Evolutionary conservation across 345 rosid species (phyloP).

Genomic region (Eucalyptus leucophloia): DNA sequence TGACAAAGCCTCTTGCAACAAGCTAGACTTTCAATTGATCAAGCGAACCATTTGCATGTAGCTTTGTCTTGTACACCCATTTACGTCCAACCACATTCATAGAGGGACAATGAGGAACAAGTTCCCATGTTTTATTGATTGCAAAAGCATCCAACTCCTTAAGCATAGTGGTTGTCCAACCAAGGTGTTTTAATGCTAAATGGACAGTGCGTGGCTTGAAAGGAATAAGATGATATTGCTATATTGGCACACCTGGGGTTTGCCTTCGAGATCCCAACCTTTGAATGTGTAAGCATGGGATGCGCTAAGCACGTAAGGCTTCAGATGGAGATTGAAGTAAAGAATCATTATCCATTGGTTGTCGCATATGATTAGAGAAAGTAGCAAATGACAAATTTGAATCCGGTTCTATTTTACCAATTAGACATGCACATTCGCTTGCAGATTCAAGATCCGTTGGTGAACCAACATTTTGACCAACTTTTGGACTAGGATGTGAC

Average conservation of each 20-base stretch:
- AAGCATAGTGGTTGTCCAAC: background rate
- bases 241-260: background rate
- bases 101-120: accelerated
- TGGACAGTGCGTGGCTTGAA: accelerated
- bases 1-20: background rate
- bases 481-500: background rate
- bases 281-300: background rate
- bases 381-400: background rate
- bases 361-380: background rate
- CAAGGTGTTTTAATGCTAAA: background rate
- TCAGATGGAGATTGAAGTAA: background rate
- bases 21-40: accelerated
- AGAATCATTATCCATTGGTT: background rate
- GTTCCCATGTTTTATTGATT: background rate
- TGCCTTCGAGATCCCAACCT: background rate
- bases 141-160: background rate
- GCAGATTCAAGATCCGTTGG: background rate
- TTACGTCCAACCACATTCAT: background rate
- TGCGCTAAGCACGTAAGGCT: accelerated
- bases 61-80: background rate
- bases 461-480: background rate
- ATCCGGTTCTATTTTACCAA: background rate
- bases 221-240: background rate
- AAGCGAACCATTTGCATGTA: background rate
- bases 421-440: background rate